Evolutionary conservation across 73 alveolate genomes (phyloP), one percentile per base, ranked within the genome.

Genomic region (Strombidium stylifer): DNA sequence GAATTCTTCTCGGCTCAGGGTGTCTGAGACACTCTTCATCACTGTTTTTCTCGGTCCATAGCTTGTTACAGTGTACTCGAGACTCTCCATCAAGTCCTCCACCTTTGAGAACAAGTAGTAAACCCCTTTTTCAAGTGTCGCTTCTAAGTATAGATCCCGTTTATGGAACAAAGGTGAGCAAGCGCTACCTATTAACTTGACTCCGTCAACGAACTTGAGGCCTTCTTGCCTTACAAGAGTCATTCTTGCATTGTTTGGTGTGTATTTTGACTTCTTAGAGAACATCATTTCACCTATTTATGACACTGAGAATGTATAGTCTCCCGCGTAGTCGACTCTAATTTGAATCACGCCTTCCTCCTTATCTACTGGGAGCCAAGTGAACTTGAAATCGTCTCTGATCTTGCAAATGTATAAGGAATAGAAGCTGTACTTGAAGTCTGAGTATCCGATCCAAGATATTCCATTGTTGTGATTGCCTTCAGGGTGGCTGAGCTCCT

Each of bases 381-480:
- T 15, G 79, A 67, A 95, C 40, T 55, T 62, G 52, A 78, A 90
- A 42, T 87, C 84, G 44, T 86, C 93, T 42, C 62, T 81, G 35
- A 89, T 76, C 68, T 91, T 82, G 67, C 97, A 93, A 0, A 93
- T 90, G 56, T 90, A 74, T 18, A 93, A 87, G 65, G 91, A 52
- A 35, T 89, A 73, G 72, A 93, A 93, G 82, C 90, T 86, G 81
- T 88, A 94, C 30, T 73, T 66, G 86, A 93, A 93, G 64, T 93
- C 99, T 39, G 69, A 82, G 76, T 87, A 74, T 72, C 94, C 84
- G 96, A 93, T 93, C 92, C 92, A 93, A 73, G 91, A 94, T 14
- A 86, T 67, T 10, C 97, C 98, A 89, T 91, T 96, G 62, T 91
- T 86, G n/a, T n/a, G n/a, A n/a, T n/a, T n/a, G 45, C 73, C 86